phyloP scores from a whole-genome alignment of 2,329 filamentous ascomycete genomes.

The Monilinia vaccinii-corymbosi region DNA sequence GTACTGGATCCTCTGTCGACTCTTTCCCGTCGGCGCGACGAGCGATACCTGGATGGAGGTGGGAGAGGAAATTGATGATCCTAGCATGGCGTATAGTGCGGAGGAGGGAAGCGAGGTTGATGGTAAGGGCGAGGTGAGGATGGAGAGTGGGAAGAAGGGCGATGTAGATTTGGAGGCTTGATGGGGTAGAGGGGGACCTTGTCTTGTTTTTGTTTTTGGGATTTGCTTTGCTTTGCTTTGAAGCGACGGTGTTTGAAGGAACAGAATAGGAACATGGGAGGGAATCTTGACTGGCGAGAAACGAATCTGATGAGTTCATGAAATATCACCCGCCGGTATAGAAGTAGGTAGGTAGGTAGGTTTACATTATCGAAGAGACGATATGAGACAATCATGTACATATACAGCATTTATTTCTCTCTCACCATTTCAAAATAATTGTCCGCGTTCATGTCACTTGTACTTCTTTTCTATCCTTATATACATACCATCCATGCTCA shows the following conservation, averaged over 20 bases:
- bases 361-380: no score
- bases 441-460: no score
- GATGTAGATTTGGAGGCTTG: constrained; percentile 2
- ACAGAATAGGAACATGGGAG: no score
- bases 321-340: background rate
- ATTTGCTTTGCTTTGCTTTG: background rate
- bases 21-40: constrained; percentile 65
- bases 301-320: background rate
- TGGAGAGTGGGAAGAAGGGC: background rate
- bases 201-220: background rate
- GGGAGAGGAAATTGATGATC: constrained; percentile 50
- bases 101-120: constrained; percentile 16
- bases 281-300: background rate
- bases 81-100: constrained; percentile 20
- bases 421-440: no score
- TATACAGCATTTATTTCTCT: no score
- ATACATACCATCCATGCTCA: no score
- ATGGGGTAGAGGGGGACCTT: background rate
- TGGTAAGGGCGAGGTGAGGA: background rate
- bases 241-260: background rate
- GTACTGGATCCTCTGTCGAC: constrained; percentile 62
- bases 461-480: no score
- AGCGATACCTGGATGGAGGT: constrained; percentile 74
- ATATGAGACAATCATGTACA: no score
- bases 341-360: no score